phyloP scores from a whole-genome alignment of 208 protist genomes.

The Trypanosoma lewisi region DNA sequence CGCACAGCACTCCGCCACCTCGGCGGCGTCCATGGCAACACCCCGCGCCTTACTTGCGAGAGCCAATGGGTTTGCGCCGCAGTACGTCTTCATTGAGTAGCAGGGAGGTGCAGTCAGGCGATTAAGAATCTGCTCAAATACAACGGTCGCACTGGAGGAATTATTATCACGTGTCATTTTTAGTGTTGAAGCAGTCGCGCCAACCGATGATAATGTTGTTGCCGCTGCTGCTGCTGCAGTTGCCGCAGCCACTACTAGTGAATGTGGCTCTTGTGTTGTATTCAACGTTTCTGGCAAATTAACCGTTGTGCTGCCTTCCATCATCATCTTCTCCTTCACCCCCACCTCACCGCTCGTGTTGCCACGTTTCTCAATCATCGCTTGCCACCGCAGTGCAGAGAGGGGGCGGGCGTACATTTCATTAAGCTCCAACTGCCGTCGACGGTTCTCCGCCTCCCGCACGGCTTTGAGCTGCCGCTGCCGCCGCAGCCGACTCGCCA shows the following conservation, averaged over 20 bases:
- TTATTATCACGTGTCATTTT: background rate
- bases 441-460: slow-evolving; percentile 26
- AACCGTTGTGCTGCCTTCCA: slow-evolving; percentile 6
- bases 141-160: background rate
- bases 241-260: background rate
- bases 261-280: slow-evolving; percentile 11
- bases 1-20: slow-evolving; percentile 35
- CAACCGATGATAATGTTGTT: background rate
- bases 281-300: slow-evolving; percentile 8
- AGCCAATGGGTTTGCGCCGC: background rate
- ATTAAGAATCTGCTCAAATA: background rate
- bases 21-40: slow-evolving; percentile 46
- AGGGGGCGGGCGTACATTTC: slow-evolving; percentile 46
- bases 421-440: slow-evolving; percentile 37
- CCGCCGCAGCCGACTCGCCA: slow-evolving; percentile 39
- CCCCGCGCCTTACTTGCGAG: slow-evolving; percentile 25
- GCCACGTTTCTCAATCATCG: too few relatives aligned
- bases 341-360: too few relatives aligned
- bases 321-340: slow-evolving; percentile 24
- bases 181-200: too few relatives aligned
- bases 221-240: background rate
- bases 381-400: slow-evolving; percentile 14
- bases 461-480: slow-evolving; percentile 34
- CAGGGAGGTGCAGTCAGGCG: background rate
- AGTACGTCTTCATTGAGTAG: background rate